Conservation (phyloP, 2,329 filamentous ascomycete genomes). For the Thielaviopsis euricoi region DNA sequence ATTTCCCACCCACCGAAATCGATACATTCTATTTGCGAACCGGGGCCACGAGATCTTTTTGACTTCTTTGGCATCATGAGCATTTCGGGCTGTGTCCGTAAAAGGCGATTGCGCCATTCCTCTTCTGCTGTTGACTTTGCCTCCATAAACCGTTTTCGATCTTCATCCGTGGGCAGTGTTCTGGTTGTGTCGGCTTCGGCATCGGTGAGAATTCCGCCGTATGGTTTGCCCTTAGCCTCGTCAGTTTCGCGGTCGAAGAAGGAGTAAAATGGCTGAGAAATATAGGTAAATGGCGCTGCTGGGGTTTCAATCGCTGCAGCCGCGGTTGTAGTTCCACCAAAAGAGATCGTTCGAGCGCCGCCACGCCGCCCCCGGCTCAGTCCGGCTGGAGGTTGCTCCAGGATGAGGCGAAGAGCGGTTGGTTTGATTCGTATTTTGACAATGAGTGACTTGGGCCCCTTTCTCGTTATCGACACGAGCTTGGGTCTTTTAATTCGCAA, state of each 20-base stretch:
- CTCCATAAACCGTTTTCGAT: slow-evolving; percentile 75
- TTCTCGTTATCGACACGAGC: slow-evolving; percentile 4
- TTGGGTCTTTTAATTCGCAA: slow-evolving; percentile 6
- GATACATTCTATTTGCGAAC: slow-evolving; percentile 96
- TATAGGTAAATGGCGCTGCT: slow-evolving; percentile 39
- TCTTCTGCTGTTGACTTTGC: slow-evolving; percentile 84
- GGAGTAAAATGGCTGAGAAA: slow-evolving; percentile 68
- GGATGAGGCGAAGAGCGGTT: slow-evolving; percentile 41
- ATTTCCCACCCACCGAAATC: slow-evolving; percentile 97
- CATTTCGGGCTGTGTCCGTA: slow-evolving; percentile 44
- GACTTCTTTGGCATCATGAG: slow-evolving; percentile 46
- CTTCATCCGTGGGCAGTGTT: slow-evolving; percentile 64
- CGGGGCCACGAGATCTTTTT: slow-evolving; percentile 65
- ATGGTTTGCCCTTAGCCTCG: slow-evolving; percentile 81
- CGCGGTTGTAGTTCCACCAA: neutral
- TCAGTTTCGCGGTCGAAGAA: slow-evolving; percentile 82
- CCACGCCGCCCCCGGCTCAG: slow-evolving; percentile 3
- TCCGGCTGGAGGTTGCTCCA: slow-evolving; percentile 17
- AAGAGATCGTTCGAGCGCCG: neutral
- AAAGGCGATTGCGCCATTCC: slow-evolving; percentile 60
- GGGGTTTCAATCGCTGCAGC: slow-evolving; percentile 16
- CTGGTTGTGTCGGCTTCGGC: slow-evolving; percentile 79
- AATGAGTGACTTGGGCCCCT: slow-evolving; percentile 28
- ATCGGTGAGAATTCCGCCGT: slow-evolving; percentile 83
- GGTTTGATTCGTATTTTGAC: slow-evolving; percentile 42